A percentile compares a stretch with the other conserved stretches of the same genome.
phyloP scores from a whole-genome alignment of 495 filamentous ascomycete species.

The Penicillium subrubescens region DNA sequence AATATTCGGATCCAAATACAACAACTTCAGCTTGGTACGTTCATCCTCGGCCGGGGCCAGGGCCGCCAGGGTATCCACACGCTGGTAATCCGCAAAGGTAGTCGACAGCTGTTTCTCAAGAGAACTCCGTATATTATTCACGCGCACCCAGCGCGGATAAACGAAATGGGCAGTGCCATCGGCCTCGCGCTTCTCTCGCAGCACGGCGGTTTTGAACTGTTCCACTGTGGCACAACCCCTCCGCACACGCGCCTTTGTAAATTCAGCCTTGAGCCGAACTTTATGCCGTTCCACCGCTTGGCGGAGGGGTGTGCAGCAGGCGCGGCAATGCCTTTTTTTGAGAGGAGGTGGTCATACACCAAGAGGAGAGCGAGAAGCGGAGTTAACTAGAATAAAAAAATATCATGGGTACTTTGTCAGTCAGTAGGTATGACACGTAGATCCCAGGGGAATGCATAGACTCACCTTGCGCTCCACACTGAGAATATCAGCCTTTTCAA shows the following conservation, averaged over 20 bases:
- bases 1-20: constrained; percentile 73
- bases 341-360: constrained; percentile 81
- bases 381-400: constrained; percentile 61
- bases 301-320: constrained; percentile 76
- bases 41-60: constrained; percentile 30
- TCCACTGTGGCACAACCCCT: constrained; percentile 66
- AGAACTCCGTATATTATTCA: constrained; percentile 76
- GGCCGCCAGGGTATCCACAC: constrained; percentile 48
- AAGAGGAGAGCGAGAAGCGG: constrained; percentile 80
- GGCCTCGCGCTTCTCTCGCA: constrained; percentile 35
- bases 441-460: not conserved
- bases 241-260: constrained; percentile 74
- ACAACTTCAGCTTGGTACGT: constrained; percentile 26
- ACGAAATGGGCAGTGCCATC: constrained; percentile 22
- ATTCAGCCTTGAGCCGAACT: constrained; percentile 75
- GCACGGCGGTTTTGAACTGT: constrained; percentile 60
- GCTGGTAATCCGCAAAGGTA: constrained; percentile 63
- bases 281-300: constrained; percentile 78
- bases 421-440: constrained; percentile 34
- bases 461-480: constrained; percentile 78
- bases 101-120: constrained; percentile 67
- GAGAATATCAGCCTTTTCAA: constrained; percentile 73
- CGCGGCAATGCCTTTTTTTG: constrained; percentile 77
- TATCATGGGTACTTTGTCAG: constrained; percentile 36
- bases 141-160: constrained; percentile 85